A percentile compares a stretch with the other conserved stretches of the same genome.
Evolutionary conservation across 1,139 yeast genomes (phyloP).

Genomic region (Saccharomycopsis hybrid): DNA sequence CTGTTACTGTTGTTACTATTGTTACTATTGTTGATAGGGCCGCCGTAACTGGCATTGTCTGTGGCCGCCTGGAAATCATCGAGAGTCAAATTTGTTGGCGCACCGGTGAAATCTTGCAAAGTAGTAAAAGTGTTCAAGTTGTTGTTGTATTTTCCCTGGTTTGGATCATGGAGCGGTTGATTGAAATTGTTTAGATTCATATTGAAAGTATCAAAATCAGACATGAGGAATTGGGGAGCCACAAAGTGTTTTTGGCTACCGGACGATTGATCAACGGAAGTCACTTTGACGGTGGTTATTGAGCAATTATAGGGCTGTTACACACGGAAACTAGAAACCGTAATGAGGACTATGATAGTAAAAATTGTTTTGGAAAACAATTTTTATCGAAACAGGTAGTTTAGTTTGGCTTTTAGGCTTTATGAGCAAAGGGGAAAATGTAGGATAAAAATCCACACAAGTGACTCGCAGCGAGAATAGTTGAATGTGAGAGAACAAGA

Average conservation of each 20-base stretch:
- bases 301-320: not conserved
- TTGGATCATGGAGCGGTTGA: not conserved
- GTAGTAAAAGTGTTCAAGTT: not conserved
- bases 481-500: too few relatives aligned
- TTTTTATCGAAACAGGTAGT: not conserved
- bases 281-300: conserved; percentile 1
- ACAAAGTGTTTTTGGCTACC: conserved; percentile 1
- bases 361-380: not conserved
- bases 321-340: not conserved
- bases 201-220: conserved; percentile 8
- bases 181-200: conserved; percentile 2
- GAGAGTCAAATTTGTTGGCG: not conserved
- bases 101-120: not conserved
- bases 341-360: not conserved
- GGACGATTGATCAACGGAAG: not conserved
- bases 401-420: not conserved
- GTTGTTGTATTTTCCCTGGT: not conserved
- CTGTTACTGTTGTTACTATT: not conserved
- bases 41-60: not conserved
- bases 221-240: conserved; percentile 4
- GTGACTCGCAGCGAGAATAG: not conserved
- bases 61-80: not conserved
- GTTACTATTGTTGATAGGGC: not conserved
- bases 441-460: not conserved
- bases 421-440: not conserved